Base-by-base conservation (phyloP, 441 rosid species). In the Croton setiger region DNA sequence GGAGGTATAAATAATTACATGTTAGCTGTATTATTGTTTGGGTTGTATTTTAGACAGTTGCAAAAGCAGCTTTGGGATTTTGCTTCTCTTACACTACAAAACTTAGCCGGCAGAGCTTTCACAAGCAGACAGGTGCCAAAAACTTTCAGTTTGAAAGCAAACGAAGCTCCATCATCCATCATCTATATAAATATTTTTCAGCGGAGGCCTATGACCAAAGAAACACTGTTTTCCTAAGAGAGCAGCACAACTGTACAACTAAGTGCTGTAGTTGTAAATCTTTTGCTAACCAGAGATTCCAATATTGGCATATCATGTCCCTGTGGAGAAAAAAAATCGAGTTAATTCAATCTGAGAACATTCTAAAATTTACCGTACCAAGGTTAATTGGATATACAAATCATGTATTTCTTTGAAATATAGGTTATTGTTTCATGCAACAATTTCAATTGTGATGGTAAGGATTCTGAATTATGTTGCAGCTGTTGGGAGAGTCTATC, bases 1-100 rank as follows among this genome's bases (percentile, higher is more conserved):
- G 44, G 20, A 33, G 57, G 49, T 67, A 77, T 79, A 71, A 39
- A 80, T 80, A 82, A 83, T 82, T 82, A 84, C 86, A 84, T 49
- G 72, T 73, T 82, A 74, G 83, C 64, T 72, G 60, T 55, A 77
- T 56, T 64, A 64, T 37, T n/a, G 73, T 27, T 27, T 27, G 31
- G 31, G 31, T 53, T 64, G 69, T 65, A 71, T 62, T 39, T 39
- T 65, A 75, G 74, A 68, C 64, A 62, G 56, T 47, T 17, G 71
- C 57, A 64, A 63, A 72, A 60, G 73, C 72, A 39, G 67, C 72
- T 69, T 72, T 49, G 67, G 2, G 63, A 59, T 39, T 63, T 27
- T n/a, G 60, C 71, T 58, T 1, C 69, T 76, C 68, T 72, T 66
- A 72, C 60, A 31, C 84, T 80, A 79, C 86, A 82, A 86, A 86